Evolutionary conservation across 2,329 filamentous ascomycete genomes (phyloP).

Genomic region (Fusarium nygamai): DNA sequence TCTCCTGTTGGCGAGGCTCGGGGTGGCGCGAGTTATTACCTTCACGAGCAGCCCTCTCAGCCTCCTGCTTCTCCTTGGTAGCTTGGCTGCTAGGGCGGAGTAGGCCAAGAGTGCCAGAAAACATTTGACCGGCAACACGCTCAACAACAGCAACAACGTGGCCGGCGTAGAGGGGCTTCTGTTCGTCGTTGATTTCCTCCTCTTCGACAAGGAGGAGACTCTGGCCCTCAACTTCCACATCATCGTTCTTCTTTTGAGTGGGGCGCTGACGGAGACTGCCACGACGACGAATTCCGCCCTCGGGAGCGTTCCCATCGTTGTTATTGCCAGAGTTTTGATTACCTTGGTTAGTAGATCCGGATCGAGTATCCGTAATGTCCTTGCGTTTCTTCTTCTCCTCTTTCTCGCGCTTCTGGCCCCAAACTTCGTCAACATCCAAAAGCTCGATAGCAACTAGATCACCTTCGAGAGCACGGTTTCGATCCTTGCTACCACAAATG

Average conservation of each 20-base stretch:
- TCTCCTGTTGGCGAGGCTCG: conserved; percentile 85
- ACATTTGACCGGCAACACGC: conserved; percentile 97
- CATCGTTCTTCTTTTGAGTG: conserved; percentile 99
- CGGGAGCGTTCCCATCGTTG: conserved; percentile 70
- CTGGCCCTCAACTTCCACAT: conserved; percentile 98
- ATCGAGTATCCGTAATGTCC: conserved; percentile 92
- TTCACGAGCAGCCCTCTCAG: conserved; percentile 91
- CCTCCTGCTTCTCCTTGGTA: conserved; percentile 99
- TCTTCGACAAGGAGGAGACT: conserved; percentile 96
- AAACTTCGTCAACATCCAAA: conserved; percentile 97
- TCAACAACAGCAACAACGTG: conserved; percentile 98
- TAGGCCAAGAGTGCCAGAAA: conserved; percentile 93
- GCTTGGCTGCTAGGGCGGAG: conserved; percentile 97
- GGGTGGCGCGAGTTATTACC: conserved; percentile 76
- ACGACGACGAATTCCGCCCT: conserved; percentile 89
- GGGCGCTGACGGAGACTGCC: conserved; percentile 96
- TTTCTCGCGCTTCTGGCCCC: conserved; percentile 98
- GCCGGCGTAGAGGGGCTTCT: conserved; percentile 96
- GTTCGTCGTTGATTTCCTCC: conserved; percentile 98
- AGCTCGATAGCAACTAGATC: conserved; percentile 96
- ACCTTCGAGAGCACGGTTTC: conserved; percentile 95
- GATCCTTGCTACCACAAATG: conserved; percentile 98
- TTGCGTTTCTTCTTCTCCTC: conserved; percentile 99
- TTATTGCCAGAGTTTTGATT: conserved; percentile 70
- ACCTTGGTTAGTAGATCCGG: conserved; percentile 77